phyloP scores from a whole-genome alignment of 768 basidiomycete species.

The Galerina sulciceps region DNA sequence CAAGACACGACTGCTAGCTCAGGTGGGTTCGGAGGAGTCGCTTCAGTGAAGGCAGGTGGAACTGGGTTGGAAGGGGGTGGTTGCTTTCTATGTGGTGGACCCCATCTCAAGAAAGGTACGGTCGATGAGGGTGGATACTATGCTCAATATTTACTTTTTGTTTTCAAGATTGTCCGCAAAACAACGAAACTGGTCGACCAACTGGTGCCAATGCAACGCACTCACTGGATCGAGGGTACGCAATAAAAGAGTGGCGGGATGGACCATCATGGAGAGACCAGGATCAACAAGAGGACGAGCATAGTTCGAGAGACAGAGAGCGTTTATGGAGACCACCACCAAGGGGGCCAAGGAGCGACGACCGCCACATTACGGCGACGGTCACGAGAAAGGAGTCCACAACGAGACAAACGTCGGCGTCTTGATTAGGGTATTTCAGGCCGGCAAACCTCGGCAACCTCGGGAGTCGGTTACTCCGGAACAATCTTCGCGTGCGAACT shows the following conservation, averaged over 20 bases:
- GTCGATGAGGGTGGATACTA: not conserved
- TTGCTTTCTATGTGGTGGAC: slow-evolving; percentile 94
- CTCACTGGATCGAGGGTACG: slow-evolving; percentile 17
- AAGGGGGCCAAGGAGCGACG: slow-evolving; percentile 14
- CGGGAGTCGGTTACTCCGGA: too few species aligned
- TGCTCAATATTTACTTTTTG: not conserved
- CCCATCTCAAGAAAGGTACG: slow-evolving; percentile 89
- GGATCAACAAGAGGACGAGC: slow-evolving; percentile 23
- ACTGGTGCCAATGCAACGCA: slow-evolving; percentile 28
- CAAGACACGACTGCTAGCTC: slow-evolving; percentile 81
- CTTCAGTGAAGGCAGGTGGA: slow-evolving; percentile 58
- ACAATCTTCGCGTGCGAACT: too few species aligned
- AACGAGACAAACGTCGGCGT: slow-evolving; percentile 58
- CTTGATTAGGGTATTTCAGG: slow-evolving; percentile 45
- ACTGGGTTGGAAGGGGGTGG: slow-evolving; percentile 61
- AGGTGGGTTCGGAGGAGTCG: slow-evolving; percentile 70
- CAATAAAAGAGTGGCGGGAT: slow-evolving; percentile 8
- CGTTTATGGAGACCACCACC: slow-evolving; percentile 27
- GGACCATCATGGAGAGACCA: slow-evolving; percentile 14
- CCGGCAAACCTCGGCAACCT: too few species aligned
- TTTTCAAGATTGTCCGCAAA: slow-evolving; percentile 35
- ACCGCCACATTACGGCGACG: slow-evolving; percentile 23
- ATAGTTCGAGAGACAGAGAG: slow-evolving; percentile 27
- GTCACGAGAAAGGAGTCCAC: slow-evolving; percentile 36
- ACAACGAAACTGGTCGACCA: slow-evolving; percentile 24